Evolutionary conservation across 148 eudicot species (phyloP).

Genomic region (Cornus kousa): DNA sequence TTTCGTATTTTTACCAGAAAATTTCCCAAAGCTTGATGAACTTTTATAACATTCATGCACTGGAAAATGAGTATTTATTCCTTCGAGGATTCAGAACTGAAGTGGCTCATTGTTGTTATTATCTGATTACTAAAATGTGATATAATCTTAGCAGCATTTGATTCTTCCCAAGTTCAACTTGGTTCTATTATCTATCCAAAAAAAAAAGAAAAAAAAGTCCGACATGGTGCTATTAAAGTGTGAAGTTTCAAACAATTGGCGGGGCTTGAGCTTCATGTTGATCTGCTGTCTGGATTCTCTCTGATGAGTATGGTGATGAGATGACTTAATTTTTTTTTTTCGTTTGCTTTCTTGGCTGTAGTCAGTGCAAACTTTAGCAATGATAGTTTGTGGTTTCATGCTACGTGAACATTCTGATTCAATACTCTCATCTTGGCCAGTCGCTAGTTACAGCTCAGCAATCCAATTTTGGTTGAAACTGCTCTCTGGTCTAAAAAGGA

Average conservation of each 20-base stretch:
- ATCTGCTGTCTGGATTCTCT: constrained; percentile 2
- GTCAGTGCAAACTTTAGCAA: neutral
- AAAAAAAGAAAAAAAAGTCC: too few species aligned
- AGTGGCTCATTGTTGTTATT: neutral
- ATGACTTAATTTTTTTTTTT: neutral
- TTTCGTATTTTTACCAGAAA: too few species aligned
- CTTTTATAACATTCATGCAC: neutral
- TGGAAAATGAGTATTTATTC: neutral
- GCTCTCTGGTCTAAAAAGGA: neutral
- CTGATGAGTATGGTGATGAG: neutral
- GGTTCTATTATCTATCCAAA: too few species aligned
- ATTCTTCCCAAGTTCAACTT: neutral
- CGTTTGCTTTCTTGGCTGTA: neutral
- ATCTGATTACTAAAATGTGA: neutral
- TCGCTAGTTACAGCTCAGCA: neutral
- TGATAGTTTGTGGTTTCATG: neutral
- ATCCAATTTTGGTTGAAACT: neutral
- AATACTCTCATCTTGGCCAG: neutral
- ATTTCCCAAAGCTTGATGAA: too few species aligned
- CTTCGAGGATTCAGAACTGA: neutral
- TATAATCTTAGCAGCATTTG: neutral
- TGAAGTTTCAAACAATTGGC: too few species aligned
- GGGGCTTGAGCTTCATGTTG: neutral
- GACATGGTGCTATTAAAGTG: too few species aligned
- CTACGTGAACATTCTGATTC: neutral